Conservation (phyloP, 305 asterid species). For the Fraxinus sp. region DNA sequence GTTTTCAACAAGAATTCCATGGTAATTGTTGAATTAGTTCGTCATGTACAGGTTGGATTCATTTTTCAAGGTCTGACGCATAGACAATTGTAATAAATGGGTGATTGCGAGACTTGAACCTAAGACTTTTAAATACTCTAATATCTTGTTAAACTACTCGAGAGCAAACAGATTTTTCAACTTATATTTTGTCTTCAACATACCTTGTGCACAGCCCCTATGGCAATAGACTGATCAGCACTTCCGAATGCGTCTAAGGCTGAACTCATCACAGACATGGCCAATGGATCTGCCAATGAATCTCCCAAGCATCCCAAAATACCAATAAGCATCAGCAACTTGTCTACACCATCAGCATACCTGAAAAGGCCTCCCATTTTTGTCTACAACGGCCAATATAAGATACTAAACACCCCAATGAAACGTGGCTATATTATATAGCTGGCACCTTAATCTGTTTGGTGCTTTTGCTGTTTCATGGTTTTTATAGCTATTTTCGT, state of each 20-base stretch:
- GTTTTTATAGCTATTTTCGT: neutral
- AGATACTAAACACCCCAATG: neutral
- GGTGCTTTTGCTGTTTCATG: neutral
- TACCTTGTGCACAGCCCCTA: constrained; percentile 52
- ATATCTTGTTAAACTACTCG: neutral
- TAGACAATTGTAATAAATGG: neutral
- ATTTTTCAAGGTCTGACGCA: neutral
- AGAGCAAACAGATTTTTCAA: neutral
- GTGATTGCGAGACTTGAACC: neutral
- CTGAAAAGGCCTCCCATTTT: constrained; percentile 43
- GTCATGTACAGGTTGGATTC: neutral
- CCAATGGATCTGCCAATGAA: constrained; percentile 43
- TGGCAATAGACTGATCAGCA: constrained; percentile 36
- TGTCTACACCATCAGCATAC: constrained; percentile 46
- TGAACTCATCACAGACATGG: constrained; percentile 43
- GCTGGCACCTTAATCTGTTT: neutral
- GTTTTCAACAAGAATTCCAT: neutral
- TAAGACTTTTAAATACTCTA: neutral
- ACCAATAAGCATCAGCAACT: constrained; percentile 43
- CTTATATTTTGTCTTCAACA: neutral
- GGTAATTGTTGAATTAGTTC: neutral
- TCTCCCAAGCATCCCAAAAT: constrained; percentile 47
- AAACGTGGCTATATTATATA: neutral
- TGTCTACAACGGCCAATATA: neutral
- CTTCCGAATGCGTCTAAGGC: constrained; percentile 50